phyloP scores from a whole-genome alignment of 2,329 filamentous ascomycete genomes.

The Teratosphaeria nubilosa region DNA sequence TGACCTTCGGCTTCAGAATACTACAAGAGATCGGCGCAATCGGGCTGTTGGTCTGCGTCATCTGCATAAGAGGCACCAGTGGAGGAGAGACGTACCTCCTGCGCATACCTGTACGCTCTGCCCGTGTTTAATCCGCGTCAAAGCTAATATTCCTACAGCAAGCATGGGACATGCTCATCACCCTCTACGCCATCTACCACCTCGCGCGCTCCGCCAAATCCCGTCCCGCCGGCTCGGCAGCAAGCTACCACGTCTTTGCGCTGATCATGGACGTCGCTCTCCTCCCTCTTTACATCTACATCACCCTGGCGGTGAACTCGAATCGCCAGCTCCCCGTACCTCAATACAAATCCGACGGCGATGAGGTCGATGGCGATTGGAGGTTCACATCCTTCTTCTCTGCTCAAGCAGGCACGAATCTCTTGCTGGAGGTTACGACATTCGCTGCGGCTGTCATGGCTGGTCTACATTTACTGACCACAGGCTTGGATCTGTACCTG shows the following conservation, averaged over 20 bases:
- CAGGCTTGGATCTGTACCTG: slow-evolving; percentile 64
- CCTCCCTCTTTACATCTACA: slow-evolving; percentile 54
- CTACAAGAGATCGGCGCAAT: slow-evolving; percentile 58
- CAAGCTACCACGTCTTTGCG: slow-evolving; percentile 83
- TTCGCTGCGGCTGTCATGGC: slow-evolving; percentile 55
- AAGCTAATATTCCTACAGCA: slow-evolving; percentile 64
- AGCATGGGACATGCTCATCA: slow-evolving; percentile 61
- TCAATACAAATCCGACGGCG: slow-evolving; percentile 1
- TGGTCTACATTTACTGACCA: slow-evolving; percentile 59
- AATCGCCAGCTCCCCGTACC: slow-evolving; percentile 24
- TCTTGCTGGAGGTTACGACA: slow-evolving; percentile 55
- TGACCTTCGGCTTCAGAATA: slow-evolving; percentile 59
- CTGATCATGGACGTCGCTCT: slow-evolving; percentile 59
- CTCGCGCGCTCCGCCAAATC: slow-evolving; percentile 58
- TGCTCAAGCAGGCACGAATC: slow-evolving; percentile 44
- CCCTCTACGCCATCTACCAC: slow-evolving; percentile 69
- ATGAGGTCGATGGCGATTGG: slow-evolving; percentile 19
- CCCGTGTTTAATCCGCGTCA: slow-evolving; percentile 54
- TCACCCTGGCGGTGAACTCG: slow-evolving; percentile 43
- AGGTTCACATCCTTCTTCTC: slow-evolving; percentile 63
- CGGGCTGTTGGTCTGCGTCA: slow-evolving; percentile 63
- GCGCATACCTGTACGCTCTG: slow-evolving; percentile 19
- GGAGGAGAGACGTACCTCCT: slow-evolving; percentile 17
- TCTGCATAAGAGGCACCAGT: slow-evolving; percentile 51
- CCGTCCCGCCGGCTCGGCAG: slow-evolving; percentile 67